Evolutionary conservation across 169 alveolate species (phyloP).

Genomic region (Blepharisma undulans): DNA sequence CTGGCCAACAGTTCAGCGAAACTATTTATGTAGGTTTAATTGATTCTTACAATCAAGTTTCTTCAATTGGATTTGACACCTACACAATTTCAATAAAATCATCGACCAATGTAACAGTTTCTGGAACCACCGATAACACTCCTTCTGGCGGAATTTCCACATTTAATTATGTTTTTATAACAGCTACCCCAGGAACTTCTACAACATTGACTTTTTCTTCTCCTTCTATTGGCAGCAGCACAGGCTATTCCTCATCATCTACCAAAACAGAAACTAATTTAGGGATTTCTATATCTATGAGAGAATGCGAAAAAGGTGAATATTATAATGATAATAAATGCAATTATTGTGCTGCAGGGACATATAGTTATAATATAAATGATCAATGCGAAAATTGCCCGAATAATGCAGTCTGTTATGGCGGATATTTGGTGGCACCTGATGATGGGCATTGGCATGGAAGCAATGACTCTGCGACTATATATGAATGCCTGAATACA

Average conservation of each 20-base stretch:
- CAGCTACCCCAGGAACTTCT: conserved; percentile 6
- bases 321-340: not conserved
- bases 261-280: not conserved
- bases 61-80: not conserved
- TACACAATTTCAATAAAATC: not conserved
- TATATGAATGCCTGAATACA: conserved; percentile 44
- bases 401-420: conserved; percentile 51
- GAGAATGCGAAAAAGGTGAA: conserved; percentile 11
- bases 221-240: not conserved
- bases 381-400: conserved; percentile 7
- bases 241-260: not conserved
- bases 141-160: not conserved
- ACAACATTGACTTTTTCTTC: not conserved
- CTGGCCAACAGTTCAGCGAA: not conserved
- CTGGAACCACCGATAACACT: not conserved
- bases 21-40: not conserved
- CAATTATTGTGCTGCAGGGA: not conserved
- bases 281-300: not conserved
- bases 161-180: not conserved
- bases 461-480: conserved; percentile 34
- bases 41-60: not conserved
- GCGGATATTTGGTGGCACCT: conserved; percentile 55
- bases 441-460: conserved; percentile 63
- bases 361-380: not conserved
- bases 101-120: not conserved